phyloP scores from a whole-genome alignment of 257 asterid species.

The Fraxinus cuspidata region DNA sequence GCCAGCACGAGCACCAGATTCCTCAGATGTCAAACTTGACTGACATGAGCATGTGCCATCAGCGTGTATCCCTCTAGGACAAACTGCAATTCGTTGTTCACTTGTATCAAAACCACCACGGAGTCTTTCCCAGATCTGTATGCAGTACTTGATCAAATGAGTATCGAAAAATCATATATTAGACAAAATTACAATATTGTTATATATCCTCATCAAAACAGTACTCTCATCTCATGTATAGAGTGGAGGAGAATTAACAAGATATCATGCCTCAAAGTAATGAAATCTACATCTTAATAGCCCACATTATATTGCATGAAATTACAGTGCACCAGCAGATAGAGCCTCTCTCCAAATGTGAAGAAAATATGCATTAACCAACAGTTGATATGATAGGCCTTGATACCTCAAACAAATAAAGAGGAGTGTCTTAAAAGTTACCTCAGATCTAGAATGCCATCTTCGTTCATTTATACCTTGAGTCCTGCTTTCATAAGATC shows the following conservation, averaged over 20 bases:
- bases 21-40: conserved; percentile 54
- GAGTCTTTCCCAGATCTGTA: conserved; percentile 76
- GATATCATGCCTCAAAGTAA: neutral
- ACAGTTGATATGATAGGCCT: neutral
- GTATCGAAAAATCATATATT: neutral
- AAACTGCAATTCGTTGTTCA: conserved; percentile 46
- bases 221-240: conserved; percentile 14
- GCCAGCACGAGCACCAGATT: conserved; percentile 73
- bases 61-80: conserved; percentile 77
- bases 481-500: conserved; percentile 44
- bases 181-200: conserved; percentile 10
- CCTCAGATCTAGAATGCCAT: conserved; percentile 82
- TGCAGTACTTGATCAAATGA: conserved; percentile 8
- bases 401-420: neutral
- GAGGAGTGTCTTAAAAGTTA: conserved; percentile 22
- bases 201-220: conserved; percentile 9
- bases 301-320: neutral
- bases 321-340: neutral
- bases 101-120: conserved; percentile 49
- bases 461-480: conserved; percentile 49
- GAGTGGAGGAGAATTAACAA: neutral
- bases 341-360: neutral
- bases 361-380: neutral
- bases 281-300: neutral
- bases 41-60: conserved; percentile 80